A percentile compares a stretch with the other conserved stretches of the same genome.
phyloP scores from a whole-genome alignment of 1,284 basidiomycete genomes.

The Tilletia setariae region DNA sequence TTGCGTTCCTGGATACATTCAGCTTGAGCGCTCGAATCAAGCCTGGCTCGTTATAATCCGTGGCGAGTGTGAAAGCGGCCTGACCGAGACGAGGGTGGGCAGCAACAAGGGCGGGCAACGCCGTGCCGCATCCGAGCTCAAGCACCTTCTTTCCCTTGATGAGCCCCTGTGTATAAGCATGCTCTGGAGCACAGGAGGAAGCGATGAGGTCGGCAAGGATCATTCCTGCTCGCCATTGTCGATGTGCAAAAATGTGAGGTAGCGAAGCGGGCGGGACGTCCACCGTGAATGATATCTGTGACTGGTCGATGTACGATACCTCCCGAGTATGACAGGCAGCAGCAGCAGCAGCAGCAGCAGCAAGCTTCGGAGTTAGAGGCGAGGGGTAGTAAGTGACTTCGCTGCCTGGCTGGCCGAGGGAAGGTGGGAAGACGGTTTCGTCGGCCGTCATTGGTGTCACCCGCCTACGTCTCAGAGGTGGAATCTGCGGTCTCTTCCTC shows the following conservation, averaged over 20 bases:
- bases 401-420: conserved; percentile 23
- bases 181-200: not conserved
- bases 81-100: conserved; percentile 16
- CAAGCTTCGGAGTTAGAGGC: not conserved
- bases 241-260: conserved; percentile 50
- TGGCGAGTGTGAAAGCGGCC: conserved; percentile 21
- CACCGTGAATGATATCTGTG: conserved; percentile 21
- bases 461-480: no score
- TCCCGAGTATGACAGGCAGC: not conserved
- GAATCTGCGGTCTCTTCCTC: no score
- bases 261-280: conserved; percentile 46
- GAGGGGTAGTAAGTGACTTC: conserved; percentile 17
- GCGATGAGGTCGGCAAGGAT: conserved; percentile 44
- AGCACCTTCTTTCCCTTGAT: conserved; percentile 31
- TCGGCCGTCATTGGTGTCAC: not conserved
- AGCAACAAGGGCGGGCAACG: conserved; percentile 42
- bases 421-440: conserved; percentile 19
- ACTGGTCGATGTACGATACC: no score
- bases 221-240: conserved; percentile 53
- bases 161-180: conserved; percentile 3
- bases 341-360: not conserved
- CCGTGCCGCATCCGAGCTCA: conserved; percentile 49
- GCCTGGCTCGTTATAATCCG: conserved; percentile 47
- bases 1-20: conserved; percentile 31
- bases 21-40: conserved; percentile 41